phyloP scores from a whole-genome alignment of 768 basidiomycete species.

The Holtermannia corniformis region DNA sequence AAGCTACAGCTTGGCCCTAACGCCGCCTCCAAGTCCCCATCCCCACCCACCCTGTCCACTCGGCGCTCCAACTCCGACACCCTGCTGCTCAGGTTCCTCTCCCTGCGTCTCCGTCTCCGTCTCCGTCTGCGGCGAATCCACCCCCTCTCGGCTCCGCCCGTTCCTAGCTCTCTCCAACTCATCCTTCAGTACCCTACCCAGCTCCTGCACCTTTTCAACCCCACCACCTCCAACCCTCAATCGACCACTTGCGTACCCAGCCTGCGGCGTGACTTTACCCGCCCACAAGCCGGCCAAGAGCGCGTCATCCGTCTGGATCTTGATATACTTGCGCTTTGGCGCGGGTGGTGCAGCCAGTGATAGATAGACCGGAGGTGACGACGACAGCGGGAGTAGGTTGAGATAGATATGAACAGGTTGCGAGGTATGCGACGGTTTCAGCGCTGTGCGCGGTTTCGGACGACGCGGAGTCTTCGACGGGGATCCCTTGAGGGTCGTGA shows the following conservation, averaged over 20 bases:
- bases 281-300: not conserved
- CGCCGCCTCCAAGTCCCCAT: not conserved
- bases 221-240: not conserved
- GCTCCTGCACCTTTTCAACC: not conserved
- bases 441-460: not conserved
- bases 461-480: too few relatives aligned
- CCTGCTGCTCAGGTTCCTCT: not conserved
- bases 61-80: not conserved
- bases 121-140: not conserved
- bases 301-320: not conserved
- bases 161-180: not conserved
- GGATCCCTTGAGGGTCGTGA: too few relatives aligned
- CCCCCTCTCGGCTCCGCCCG: not conserved
- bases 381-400: not conserved
- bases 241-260: not conserved
- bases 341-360: not conserved
- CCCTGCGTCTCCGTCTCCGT: not conserved
- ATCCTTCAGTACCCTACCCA: not conserved
- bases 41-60: not conserved
- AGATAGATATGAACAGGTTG: not conserved
- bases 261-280: not conserved
- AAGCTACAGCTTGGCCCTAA: not conserved
- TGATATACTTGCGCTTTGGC: not conserved
- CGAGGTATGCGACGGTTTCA: not conserved
- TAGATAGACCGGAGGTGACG: not conserved